phyloP scores from a whole-genome alignment of 306 rosid species.

The Abrus precatorius region DNA sequence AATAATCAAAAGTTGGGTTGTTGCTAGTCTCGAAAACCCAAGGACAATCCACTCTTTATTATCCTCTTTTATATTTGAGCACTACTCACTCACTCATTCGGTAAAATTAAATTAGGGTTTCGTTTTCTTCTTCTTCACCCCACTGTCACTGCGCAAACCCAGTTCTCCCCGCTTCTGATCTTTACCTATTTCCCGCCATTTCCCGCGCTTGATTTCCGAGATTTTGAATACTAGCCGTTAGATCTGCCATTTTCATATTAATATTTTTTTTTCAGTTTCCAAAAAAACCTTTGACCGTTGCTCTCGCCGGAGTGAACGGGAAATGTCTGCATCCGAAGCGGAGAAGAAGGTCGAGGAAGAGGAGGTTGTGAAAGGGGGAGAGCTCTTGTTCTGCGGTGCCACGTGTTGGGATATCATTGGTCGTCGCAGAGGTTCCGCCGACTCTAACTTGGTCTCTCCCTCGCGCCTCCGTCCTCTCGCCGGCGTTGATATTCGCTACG shows the following conservation, averaged over 20 bases:
- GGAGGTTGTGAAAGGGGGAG: slow-evolving; percentile 66
- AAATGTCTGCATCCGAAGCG: slow-evolving; percentile 80
- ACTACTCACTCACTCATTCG: slow-evolving; percentile 11
- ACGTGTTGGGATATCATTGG: slow-evolving; percentile 89
- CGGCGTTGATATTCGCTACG: slow-evolving; percentile 74
- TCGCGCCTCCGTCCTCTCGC: slow-evolving; percentile 91
- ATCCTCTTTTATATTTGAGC: slow-evolving; percentile 1
- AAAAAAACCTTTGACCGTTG: slow-evolving; percentile 48
- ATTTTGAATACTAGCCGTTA: slow-evolving; percentile 80
- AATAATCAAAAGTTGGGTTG: slow-evolving; percentile 53
- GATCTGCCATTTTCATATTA: slow-evolving; percentile 54
- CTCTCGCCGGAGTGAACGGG: slow-evolving; percentile 65
- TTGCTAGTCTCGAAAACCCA: slow-evolving; percentile 64
- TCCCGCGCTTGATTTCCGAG: slow-evolving; percentile 36
- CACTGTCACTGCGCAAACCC: slow-evolving; percentile 50
- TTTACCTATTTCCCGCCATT: slow-evolving; percentile 83
- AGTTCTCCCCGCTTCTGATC: slow-evolving; percentile 58
- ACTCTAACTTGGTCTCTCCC: slow-evolving; percentile 86
- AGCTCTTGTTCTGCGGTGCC: slow-evolving; percentile 93
- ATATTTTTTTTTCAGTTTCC: neutral
- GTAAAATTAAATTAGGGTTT: slow-evolving; percentile 83
- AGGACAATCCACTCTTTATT: slow-evolving; percentile 48
- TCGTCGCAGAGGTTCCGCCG: slow-evolving; percentile 76
- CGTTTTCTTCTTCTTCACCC: slow-evolving; percentile 51
- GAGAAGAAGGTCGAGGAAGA: slow-evolving; percentile 72